Percentiles rank a stretch among this genome's conserved stretches.
Conservation (phyloP, 345 rosid genomes). For the Eucalyptus caleyi region DNA sequence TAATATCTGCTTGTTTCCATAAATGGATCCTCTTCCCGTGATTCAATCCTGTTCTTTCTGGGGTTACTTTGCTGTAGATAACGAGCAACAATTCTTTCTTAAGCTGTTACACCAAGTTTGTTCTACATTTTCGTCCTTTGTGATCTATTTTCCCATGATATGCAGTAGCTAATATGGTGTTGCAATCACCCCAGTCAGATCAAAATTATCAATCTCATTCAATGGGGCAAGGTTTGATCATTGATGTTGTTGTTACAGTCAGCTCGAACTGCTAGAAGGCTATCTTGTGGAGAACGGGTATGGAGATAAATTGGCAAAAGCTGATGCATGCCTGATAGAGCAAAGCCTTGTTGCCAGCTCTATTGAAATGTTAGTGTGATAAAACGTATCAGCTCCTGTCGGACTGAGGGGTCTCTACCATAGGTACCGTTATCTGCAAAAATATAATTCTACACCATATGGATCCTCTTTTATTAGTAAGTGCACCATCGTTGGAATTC, state of each 20-base stretch:
- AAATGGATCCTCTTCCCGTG: neutral
- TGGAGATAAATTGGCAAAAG: neutral
- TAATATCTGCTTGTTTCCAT: neutral
- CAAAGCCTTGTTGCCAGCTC: neutral
- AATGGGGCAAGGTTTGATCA: neutral
- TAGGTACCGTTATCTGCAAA: neutral
- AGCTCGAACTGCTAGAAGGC: neutral
- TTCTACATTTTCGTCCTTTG: neutral
- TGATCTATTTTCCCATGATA: neutral
- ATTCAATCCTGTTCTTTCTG: neutral
- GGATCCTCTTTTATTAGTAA: neutral
- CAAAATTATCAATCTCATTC: neutral
- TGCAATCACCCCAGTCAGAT: neutral
- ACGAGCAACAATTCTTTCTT: neutral
- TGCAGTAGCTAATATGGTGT: neutral
- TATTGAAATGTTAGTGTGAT: neutral
- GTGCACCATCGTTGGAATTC: neutral
- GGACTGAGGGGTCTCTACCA: neutral
- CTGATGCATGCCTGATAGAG: neutral
- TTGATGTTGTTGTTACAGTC: neutral
- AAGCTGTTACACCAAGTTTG: neutral
- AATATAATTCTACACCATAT: neutral
- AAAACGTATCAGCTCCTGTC: neutral
- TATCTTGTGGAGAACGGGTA: neutral
- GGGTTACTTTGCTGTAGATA: neutral